Percentiles rank a stretch among this genome's conserved stretches.
These are phyloP conservation scores for Cladosporium sp. DNA, from an alignment of 2,329 filamentous ascomycete genomes.

Conservation along the genomic window DNA sequence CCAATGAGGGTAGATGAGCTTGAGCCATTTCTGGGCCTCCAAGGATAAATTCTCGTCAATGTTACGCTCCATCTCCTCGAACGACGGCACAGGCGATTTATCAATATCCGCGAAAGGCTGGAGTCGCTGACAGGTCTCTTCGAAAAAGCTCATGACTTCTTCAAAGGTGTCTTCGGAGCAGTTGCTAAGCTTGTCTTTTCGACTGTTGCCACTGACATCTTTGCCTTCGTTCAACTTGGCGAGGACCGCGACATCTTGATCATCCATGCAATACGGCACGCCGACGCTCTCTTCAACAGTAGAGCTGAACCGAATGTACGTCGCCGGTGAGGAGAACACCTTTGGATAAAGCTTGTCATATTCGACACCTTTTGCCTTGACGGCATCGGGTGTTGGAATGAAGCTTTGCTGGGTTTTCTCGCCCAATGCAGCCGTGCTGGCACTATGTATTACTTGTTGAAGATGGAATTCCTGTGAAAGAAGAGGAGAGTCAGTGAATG, in stretches of 20 bases:
- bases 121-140: conserved; percentile 76
- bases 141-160: conserved; percentile 89
- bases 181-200: conserved; percentile 45
- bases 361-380: conserved; percentile 58
- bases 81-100: conserved; percentile 70
- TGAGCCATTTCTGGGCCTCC: conserved; percentile 58
- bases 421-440: conserved; percentile 50
- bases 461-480: conserved; percentile 76
- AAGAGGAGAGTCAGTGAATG: conserved; percentile 21
- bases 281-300: conserved; percentile 95
- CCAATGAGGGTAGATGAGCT: conserved; percentile 88
- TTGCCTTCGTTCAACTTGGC: conserved; percentile 78
- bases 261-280: conserved; percentile 89
- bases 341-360: conserved; percentile 87
- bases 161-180: conserved; percentile 92
- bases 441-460: conserved; percentile 72
- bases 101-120: conserved; percentile 89
- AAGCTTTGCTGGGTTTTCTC: conserved; percentile 58
- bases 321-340: conserved; percentile 76
- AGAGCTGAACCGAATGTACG: conserved; percentile 96
- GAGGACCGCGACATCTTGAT: conserved; percentile 82
- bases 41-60: conserved; percentile 53
- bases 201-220: conserved; percentile 38
- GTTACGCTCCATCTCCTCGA: conserved; percentile 57
- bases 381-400: conserved; percentile 64